Evolutionary conservation across 2,329 filamentous ascomycete genomes (phyloP), one percentile per base, ranked within the genome.

Genomic region (Ophiosphaerella herpotricha): DNA sequence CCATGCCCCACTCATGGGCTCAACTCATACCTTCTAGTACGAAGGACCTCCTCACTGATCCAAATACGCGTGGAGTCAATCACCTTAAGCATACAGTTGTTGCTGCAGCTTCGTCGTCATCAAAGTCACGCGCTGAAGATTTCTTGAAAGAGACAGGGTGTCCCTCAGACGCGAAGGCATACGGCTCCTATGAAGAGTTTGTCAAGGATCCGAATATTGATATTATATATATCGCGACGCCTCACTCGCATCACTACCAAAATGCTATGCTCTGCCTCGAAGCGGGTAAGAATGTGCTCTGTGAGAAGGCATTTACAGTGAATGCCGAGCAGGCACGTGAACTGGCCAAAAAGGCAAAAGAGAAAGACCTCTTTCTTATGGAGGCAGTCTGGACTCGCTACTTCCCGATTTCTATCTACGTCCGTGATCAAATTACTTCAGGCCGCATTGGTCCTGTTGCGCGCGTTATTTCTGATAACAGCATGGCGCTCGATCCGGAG

Each of bases 161-260:
- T n/a, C 86, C 88, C 3, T 76, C 81, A 14, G 80, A 84, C 7
- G 87, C 88, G 49, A 84, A 84, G 62, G 81, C 87, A 8, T 95
- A 96, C 69, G 89, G 88, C 51, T 90, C 87, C 9, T 96, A 96
- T 74, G 81, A 86, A 54, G 89, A 91, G 70, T 82, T 96, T 24
- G 90, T 93, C 23, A 82, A 83, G 43, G 90, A 96, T 70, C 78
- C 87, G 6, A 82, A 90, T 63, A 83, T 96, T 59, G 89, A 96
- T 72, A 89, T 95, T 62, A 76, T 96, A 75, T 96, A 96, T 74
- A 84, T 96, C 48, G 91, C 90, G 21, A 96, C 91, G 4, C 91
- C 91, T 13, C 91, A 96, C 77, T 92, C 89, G 63, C 91, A 96
- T 73, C 91, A 96, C 78, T 96, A 92, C 78, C 90, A 95, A 73